Base-by-base conservation (phyloP, 2,329 filamentous ascomycete species). In the Tolypocladium guangdongense region DNA sequence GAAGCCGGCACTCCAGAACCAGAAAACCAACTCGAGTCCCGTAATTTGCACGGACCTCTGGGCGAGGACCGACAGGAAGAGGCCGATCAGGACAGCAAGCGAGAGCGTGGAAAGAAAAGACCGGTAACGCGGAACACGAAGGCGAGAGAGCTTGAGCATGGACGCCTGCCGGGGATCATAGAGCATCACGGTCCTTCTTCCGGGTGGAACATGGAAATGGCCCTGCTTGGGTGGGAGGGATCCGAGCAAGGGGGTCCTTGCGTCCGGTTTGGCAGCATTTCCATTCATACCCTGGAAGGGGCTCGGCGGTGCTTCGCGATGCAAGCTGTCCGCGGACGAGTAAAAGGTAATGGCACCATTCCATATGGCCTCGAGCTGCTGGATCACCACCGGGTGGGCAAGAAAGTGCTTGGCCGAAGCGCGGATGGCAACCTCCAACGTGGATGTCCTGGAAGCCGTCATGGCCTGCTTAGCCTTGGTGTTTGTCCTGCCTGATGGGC, bases 291-390 rank as follows among this genome's bases (percentile, higher is more conserved):
- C 59, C 6, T 52, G 56, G 38, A 51, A 52, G 32, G 55, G 55
- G 56, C 59, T 57, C 52, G 63, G 53, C 46, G 67, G 61, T 7
- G 66, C 54, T 52, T 66, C 77, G 49, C 90, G 84, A 67, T 96
- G 92, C 27, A 96, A 73, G 58, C 81, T 87, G 67, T 96, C 91
- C 6, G 90, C 89, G 14, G 86, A 83, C 2, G 90, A 93, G 69
- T 96, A 90, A 64, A 97, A 96, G 59, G 93, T 90, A 59, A 97
- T 93, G 20, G 88, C 92, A 32, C 92, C 92, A 22, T 90, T 92
- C 92, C 92, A 97, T 57, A 97, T 96, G 46, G 90, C 91, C 68
- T 96, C 90, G n/a, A 97, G 77, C 65, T 96, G 91, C 68, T 95
- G 90, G 10, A 96, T 87, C 0, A 96, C 90, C 4, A 96, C 76